Evolutionary conservation across 164 flowering plant genomes (phyloP).

Genomic region (Piper betle): DNA sequence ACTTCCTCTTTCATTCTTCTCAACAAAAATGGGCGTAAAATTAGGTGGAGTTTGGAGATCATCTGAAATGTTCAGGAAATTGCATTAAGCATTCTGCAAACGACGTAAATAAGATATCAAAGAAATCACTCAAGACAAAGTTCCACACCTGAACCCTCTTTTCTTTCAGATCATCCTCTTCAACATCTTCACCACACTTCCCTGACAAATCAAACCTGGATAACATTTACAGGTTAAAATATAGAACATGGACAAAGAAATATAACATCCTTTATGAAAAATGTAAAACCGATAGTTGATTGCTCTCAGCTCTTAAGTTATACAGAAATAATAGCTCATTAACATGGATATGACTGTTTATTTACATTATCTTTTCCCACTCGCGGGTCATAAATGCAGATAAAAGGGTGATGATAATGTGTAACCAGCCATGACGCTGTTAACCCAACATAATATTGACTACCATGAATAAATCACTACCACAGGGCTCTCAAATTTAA

Average conservation of each 20-base stretch:
- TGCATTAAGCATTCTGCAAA: neutral
- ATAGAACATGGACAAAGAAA: neutral
- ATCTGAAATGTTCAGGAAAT: constrained; percentile 34
- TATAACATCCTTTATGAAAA: neutral
- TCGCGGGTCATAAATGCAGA: too few species aligned
- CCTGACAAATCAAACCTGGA: constrained; percentile 96
- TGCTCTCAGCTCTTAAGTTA: too few species aligned
- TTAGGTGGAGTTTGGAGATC: constrained; percentile 82
- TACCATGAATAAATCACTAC: too few species aligned
- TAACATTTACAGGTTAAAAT: neutral
- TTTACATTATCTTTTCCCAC: too few species aligned
- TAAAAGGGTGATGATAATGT: too few species aligned
- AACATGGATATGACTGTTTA: too few species aligned
- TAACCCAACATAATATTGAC: too few species aligned
- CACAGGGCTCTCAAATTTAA: too few species aligned
- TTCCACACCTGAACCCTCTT: constrained; percentile 56
- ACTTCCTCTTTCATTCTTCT: constrained; percentile 91
- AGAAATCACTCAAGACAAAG: neutral
- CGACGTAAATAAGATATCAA: too few species aligned
- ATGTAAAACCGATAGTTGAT: too few species aligned
- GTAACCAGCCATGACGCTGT: too few species aligned
- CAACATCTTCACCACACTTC: constrained; percentile 39
- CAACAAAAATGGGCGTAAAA: constrained; percentile 92
- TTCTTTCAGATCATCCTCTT: constrained; percentile 59
- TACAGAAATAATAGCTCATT: too few species aligned